These are phyloP conservation scores for Skeletonema costatum DNA, from an alignment of 108 stramenopile genomes.

Conservation along the genomic window DNA sequence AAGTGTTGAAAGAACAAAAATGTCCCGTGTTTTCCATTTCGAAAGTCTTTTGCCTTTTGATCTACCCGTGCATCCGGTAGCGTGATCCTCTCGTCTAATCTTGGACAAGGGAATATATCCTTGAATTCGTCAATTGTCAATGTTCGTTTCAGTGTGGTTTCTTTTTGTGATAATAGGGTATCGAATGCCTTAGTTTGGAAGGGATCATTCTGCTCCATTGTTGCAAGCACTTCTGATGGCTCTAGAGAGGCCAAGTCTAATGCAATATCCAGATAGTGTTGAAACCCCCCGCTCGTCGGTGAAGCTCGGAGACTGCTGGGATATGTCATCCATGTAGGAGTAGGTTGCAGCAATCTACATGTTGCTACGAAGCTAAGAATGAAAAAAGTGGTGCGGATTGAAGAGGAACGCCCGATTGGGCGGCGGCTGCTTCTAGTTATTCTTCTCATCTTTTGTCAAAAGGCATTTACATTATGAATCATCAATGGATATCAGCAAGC, in stretches of 20 bases:
- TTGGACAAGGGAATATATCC: slow-evolving; percentile 79
- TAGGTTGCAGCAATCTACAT: no score
- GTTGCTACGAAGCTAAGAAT: no score
- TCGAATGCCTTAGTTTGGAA: slow-evolving; percentile 76
- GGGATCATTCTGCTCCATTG: slow-evolving; percentile 62
- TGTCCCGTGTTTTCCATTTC: slow-evolving; percentile 45
- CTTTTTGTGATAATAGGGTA: slow-evolving; percentile 47
- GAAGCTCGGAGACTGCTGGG: background rate
- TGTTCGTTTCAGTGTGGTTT: slow-evolving; percentile 47
- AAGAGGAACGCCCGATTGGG: no score
- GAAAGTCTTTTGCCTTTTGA: slow-evolving; percentile 57
- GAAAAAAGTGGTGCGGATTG: no score
- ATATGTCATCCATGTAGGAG: no score
- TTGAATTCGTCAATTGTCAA: slow-evolving; percentile 51
- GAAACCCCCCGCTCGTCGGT: slow-evolving; percentile 16
- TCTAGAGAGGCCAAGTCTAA: slow-evolving; percentile 55
- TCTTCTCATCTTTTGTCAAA: no score
- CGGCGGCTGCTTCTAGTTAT: no score
- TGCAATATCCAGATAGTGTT: slow-evolving; percentile 31
- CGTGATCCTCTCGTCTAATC: slow-evolving; percentile 56
- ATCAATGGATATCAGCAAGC: no score
- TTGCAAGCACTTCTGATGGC: slow-evolving; percentile 48
- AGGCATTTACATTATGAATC: no score
- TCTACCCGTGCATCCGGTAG: slow-evolving; percentile 69
- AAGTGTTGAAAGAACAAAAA: slow-evolving; percentile 86